Evolutionary conservation across 2,329 filamentous ascomycete species (phyloP).

Genomic region (Stromatinia cepivora): DNA sequence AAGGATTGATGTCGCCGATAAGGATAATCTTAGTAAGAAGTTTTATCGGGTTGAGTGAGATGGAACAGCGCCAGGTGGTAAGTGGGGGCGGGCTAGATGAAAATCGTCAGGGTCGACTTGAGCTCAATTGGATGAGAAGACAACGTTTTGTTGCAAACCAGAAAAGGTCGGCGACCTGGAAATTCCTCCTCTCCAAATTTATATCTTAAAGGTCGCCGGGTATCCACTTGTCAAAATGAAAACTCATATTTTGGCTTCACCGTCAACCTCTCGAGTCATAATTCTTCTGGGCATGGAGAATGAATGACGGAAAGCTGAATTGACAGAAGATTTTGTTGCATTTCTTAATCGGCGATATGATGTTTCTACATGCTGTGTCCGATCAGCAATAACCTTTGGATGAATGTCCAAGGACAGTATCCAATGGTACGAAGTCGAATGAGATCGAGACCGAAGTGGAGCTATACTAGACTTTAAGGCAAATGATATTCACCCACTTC

Average conservation of each 20-base stretch:
- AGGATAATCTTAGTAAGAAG: neutral
- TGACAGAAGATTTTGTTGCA: neutral
- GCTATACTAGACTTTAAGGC: neutral
- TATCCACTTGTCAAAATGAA: conserved; percentile 8
- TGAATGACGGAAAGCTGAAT: neutral
- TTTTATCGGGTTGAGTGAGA: neutral
- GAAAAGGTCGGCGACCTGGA: conserved; percentile 19
- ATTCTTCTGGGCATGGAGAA: neutral
- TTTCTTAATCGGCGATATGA: neutral
- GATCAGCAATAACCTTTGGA: neutral
- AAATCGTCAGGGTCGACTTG: neutral
- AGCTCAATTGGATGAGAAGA: neutral
- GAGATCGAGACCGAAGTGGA: neutral
- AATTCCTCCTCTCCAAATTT: neutral
- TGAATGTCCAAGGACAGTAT: neutral
- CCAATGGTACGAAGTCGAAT: neutral
- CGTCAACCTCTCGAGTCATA: neutral
- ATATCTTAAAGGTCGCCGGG: neutral
- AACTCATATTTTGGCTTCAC: conserved; percentile 3
- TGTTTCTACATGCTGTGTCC: neutral
- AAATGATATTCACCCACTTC: neutral
- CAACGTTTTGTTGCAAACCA: conserved; percentile 17
- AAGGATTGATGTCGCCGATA: conserved; percentile 8
- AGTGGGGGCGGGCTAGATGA: neutral
- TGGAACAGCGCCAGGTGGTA: neutral